Evolutionary conservation across 768 basidiomycete species (phyloP).

Genomic region (Crassisporium funariophilum): DNA sequence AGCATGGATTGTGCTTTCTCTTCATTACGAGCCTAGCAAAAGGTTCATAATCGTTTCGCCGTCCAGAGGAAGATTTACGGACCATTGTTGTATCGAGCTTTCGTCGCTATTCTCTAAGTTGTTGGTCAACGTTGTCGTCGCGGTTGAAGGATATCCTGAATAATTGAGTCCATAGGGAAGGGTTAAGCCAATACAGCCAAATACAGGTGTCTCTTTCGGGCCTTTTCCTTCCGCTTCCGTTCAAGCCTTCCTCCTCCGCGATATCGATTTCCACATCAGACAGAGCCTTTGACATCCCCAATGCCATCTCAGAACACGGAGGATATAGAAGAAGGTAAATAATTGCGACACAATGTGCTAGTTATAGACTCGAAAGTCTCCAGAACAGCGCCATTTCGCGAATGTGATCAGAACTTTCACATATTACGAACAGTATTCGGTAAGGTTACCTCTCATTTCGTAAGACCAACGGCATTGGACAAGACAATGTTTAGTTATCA

Average conservation of each 20-base stretch:
- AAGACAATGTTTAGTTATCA: slow-evolving; percentile 37
- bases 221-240: neutral
- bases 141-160: too few species aligned
- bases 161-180: too few species aligned
- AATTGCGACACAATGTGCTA: neutral
- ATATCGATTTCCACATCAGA: too few species aligned
- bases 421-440: slow-evolving; percentile 76
- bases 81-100: neutral
- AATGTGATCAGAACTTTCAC: slow-evolving; percentile 77
- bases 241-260: neutral
- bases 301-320: slow-evolving; percentile 22
- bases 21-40: slow-evolving; percentile 86
- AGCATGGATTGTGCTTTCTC: slow-evolving; percentile 97
- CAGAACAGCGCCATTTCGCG: slow-evolving; percentile 71
- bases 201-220: neutral
- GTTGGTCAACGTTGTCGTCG: too few species aligned
- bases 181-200: neutral
- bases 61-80: neutral
- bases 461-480: slow-evolving; percentile 7
- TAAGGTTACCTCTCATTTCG: slow-evolving; percentile 33
- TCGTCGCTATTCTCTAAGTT: too few species aligned
- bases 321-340: slow-evolving; percentile 39
- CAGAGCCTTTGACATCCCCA: too few species aligned
- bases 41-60: neutral
- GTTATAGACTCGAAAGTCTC: slow-evolving; percentile 14